These are phyloP conservation scores for Russula vinacea DNA, from an alignment of 768 basidiomycete species.

Conservation along the genomic window DNA sequence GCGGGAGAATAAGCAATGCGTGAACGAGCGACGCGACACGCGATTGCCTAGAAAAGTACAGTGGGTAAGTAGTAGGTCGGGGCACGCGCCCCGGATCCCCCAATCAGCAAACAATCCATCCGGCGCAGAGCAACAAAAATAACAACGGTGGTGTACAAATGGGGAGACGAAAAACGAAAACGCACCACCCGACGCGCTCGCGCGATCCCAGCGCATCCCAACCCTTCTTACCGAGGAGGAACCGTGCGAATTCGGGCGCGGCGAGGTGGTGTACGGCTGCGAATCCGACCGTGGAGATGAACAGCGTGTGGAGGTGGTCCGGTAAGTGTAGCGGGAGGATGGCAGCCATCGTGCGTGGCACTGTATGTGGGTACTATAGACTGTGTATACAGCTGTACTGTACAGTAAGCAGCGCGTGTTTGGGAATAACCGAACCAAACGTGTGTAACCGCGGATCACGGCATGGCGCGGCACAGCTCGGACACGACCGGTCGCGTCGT, in stretches of 20 bases:
- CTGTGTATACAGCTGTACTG: neutral
- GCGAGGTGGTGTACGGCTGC: slow-evolving; percentile 54
- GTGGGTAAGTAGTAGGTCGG: neutral
- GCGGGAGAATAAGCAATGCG: slow-evolving; percentile 61
- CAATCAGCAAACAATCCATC: neutral
- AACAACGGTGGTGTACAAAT: neutral
- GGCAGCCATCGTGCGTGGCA: slow-evolving; percentile 5
- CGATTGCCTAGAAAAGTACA: slow-evolving; percentile 51
- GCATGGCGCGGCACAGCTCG: too few relatives aligned
- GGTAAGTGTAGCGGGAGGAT: slow-evolving; percentile 43
- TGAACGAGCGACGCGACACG: slow-evolving; percentile 74
- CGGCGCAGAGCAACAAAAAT: neutral
- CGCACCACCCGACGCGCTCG: slow-evolving; percentile 16
- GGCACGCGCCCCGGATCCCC: neutral
- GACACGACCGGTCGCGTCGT: too few relatives aligned
- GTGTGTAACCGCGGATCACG: neutral
- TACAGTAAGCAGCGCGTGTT: too few relatives aligned
- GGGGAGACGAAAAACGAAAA: neutral
- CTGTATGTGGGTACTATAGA: too few relatives aligned
- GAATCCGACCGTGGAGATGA: slow-evolving; percentile 56
- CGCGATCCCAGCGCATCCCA: slow-evolving; percentile 33
- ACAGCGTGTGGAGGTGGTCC: slow-evolving; percentile 52
- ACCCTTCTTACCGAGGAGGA: slow-evolving; percentile 50
- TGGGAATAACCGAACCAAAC: neutral
- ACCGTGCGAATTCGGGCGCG: slow-evolving; percentile 45